Evolutionary conservation across 495 filamentous ascomycete genomes (phyloP).

Genomic region (Daldinia childiae): DNA sequence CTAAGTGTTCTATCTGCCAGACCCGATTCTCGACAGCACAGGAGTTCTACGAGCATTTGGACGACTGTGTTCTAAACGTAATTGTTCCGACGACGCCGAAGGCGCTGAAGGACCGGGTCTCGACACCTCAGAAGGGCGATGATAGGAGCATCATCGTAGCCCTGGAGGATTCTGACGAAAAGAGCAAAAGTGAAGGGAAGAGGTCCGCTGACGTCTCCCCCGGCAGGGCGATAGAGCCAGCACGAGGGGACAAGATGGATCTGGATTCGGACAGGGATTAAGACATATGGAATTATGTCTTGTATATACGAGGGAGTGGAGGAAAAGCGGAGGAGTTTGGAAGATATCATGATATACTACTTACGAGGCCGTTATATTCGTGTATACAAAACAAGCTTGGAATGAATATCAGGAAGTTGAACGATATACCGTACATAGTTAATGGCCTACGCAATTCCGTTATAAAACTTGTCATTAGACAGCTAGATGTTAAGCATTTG

Average conservation of each 20-base stretch:
- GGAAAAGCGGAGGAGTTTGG: conserved; percentile 21
- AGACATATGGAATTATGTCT: conserved; percentile 8
- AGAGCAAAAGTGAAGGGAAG: conserved; percentile 54
- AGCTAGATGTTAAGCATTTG: background rate
- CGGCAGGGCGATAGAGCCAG: conserved; percentile 11
- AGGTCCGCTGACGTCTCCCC: conserved; percentile 10
- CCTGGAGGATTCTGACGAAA: conserved; percentile 64
- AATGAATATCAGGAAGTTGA: conserved; percentile 16
- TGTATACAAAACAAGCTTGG: conserved; percentile 31
- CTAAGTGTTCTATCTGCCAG: conserved; percentile 96
- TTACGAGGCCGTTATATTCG: conserved; percentile 23
- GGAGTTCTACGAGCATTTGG: conserved; percentile 98
- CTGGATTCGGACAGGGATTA: conserved; percentile 42
- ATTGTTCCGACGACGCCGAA: conserved; percentile 87
- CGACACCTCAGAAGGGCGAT: conserved; percentile 58
- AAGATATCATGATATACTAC: conserved; percentile 25
- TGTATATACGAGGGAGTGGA: conserved; percentile 28
- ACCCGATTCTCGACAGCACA: conserved; percentile 90
- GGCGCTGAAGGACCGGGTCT: conserved; percentile 65
- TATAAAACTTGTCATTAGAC: too few relatives aligned
- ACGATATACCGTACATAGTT: conserved; percentile 11
- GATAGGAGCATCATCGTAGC: conserved; percentile 65
- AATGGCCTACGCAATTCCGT: background rate
- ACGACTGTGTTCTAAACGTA: conserved; percentile 95
- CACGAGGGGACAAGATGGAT: conserved; percentile 39